Evolutionary conservation across 202 grass and related monocot genomes (phyloP).

Genomic region (Brachypodium distachyon): DNA sequence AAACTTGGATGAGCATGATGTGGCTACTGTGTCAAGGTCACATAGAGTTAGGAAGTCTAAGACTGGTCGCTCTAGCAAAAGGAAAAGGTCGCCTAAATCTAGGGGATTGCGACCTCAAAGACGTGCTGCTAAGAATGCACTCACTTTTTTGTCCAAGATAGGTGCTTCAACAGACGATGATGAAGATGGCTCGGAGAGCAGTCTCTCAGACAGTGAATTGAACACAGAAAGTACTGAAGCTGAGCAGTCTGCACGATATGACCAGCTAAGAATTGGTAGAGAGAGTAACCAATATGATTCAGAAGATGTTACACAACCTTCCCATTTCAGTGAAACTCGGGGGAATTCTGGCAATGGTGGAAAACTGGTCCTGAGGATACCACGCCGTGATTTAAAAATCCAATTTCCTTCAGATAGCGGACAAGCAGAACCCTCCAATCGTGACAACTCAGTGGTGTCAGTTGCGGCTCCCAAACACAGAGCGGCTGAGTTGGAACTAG

Average conservation of each 20-base stretch:
- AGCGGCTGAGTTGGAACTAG: constrained; percentile 15
- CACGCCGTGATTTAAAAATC: constrained; percentile 37
- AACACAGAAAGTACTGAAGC: constrained; percentile 43
- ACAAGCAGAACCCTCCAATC: constrained; percentile 35
- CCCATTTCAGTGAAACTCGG: constrained; percentile 21
- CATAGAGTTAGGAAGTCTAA: constrained; percentile 54
- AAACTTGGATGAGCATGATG: constrained; percentile 60
- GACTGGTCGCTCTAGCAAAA: constrained; percentile 45
- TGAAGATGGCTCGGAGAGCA: constrained; percentile 53
- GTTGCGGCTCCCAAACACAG: constrained; percentile 21
- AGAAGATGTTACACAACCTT: constrained; percentile 54
- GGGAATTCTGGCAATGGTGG: constrained; percentile 38
- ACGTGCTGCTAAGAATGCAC: constrained; percentile 78
- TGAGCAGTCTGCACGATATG: constrained; percentile 43
- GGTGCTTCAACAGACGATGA: constrained; percentile 76
- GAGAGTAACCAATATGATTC: constrained; percentile 45
- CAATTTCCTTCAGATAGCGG: constrained; percentile 40
- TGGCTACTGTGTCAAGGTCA: constrained; percentile 37
- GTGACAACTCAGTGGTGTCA: constrained; percentile 21
- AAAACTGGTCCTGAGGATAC: constrained; percentile 71
- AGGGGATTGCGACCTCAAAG: constrained; percentile 68
- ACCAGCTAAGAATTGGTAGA: constrained; percentile 27
- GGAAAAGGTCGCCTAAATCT: constrained; percentile 69
- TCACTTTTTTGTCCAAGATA: constrained; percentile 70
- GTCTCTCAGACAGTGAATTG: constrained; percentile 46